A percentile compares a stretch with the other conserved stretches of the same genome.
phyloP scores from a whole-genome alignment of 495 filamentous ascomycete species.

The Daldinia decipiens region DNA sequence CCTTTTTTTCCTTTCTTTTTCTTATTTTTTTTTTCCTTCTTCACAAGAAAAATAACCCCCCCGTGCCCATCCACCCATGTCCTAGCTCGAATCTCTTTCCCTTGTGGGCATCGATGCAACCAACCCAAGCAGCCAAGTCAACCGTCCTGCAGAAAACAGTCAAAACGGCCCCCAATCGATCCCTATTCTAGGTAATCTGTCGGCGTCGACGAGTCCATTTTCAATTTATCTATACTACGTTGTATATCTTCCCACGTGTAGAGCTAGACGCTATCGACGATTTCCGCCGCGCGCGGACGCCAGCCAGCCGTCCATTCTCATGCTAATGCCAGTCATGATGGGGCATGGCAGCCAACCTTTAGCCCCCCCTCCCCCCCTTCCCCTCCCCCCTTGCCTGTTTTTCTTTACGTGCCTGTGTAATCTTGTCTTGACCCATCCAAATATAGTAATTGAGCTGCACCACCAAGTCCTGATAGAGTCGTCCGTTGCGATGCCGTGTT shows the following conservation, averaged over 20 bases:
- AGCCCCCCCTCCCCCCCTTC: not conserved
- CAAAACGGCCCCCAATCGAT: constrained; percentile 40
- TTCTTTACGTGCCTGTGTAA: not conserved
- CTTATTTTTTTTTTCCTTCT: not conserved
- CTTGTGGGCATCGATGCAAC: constrained; percentile 34
- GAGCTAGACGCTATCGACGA: constrained; percentile 31
- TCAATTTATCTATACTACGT: constrained; percentile 40
- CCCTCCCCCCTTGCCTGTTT: not conserved
- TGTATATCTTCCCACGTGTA: constrained; percentile 44
- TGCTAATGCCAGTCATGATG: constrained; percentile 13
- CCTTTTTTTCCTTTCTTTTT: constrained; percentile 3
- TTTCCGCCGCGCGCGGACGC: constrained; percentile 33
- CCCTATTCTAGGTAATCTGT: constrained; percentile 38
- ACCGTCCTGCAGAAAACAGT: constrained; percentile 36
- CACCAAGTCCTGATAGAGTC: constrained; percentile 10
- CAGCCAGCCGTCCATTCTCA: constrained; percentile 1
- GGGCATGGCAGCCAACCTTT: not conserved
- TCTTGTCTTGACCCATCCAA: not conserved
- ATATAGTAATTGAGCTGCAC: constrained; percentile 6
- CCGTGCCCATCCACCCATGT: not conserved
- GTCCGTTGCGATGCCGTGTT: constrained; percentile 7
- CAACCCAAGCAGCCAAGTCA: constrained; percentile 18
- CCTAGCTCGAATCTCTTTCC: constrained; percentile 45
- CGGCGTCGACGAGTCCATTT: constrained; percentile 11
- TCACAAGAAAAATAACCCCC: not conserved